These are phyloP conservation scores for Podila minutissima DNA, from an alignment of 192 early-diverging fungal genomes.

Conservation along the genomic window DNA sequence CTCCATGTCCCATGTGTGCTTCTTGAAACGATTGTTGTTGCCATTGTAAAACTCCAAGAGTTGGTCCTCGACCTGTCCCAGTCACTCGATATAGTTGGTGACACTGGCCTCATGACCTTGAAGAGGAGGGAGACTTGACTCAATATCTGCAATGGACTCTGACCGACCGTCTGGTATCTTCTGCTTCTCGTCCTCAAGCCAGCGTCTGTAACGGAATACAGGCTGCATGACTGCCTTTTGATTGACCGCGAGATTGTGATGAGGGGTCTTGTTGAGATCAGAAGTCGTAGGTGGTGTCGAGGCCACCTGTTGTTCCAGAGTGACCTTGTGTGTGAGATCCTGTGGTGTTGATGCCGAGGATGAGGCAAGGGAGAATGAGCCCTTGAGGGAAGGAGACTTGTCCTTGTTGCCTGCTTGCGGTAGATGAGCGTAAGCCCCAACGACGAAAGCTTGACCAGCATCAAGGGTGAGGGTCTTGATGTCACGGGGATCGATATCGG, in stretches of 20 bases:
- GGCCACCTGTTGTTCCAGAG: not conserved
- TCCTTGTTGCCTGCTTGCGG: not conserved
- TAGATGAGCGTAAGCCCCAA: slow-evolving; percentile 11
- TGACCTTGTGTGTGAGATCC: not conserved
- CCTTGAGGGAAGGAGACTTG: not conserved
- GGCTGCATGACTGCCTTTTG: slow-evolving; percentile 20
- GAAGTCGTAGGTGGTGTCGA: not conserved
- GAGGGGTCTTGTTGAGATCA: too few relatives aligned
- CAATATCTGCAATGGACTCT: slow-evolving; percentile 9
- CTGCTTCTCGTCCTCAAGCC: slow-evolving; percentile 15
- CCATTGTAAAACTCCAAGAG: slow-evolving; percentile 13
- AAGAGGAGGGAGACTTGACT: slow-evolving; percentile 18
- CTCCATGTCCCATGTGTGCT: slow-evolving; percentile 8
- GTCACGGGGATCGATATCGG: not conserved
- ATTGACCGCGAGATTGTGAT: slow-evolving; percentile 6
- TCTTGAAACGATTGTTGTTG: slow-evolving; percentile 3
- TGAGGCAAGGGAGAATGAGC: not conserved
- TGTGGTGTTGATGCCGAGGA: not conserved
- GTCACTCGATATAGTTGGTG: not conserved
- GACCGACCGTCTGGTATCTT: not conserved
- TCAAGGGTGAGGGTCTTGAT: slow-evolving; percentile 22
- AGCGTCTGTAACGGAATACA: not conserved
- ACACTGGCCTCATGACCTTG: slow-evolving; percentile 3
- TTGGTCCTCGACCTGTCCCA: slow-evolving; percentile 1
- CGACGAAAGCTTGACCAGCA: slow-evolving; percentile 13